Evolutionary conservation across 768 basidiomycete genomes (phyloP).

Genomic region (Pulveroboletus sp.): DNA sequence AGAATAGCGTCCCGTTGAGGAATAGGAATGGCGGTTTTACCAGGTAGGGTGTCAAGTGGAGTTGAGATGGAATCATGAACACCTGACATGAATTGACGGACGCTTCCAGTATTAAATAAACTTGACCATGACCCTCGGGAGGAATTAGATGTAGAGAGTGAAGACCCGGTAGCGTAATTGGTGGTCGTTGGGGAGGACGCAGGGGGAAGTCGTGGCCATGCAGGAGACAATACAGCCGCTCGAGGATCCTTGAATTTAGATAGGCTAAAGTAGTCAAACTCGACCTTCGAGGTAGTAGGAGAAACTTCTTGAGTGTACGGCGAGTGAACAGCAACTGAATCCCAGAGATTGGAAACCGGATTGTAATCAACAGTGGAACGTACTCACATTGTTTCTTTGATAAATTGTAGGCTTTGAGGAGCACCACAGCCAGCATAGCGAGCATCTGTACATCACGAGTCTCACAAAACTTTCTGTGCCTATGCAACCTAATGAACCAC

Average conservation of each 20-base stretch:
- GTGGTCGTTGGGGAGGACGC: conserved; percentile 37
- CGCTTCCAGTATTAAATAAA: conserved; percentile 59
- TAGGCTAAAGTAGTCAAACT: conserved; percentile 57
- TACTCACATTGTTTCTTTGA: conserved; percentile 15
- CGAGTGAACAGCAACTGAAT: conserved; percentile 3
- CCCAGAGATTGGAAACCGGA: neutral
- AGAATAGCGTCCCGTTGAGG: conserved; percentile 18
- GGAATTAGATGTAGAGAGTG: conserved; percentile 50
- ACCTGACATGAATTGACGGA: conserved; percentile 66
- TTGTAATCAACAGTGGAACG: neutral
- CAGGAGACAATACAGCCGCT: conserved; percentile 42
- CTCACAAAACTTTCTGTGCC: conserved; percentile 39
- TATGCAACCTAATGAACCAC: conserved; percentile 17
- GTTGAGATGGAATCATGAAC: conserved; percentile 48
- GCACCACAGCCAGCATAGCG: conserved; percentile 67
- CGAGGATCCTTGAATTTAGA: conserved; percentile 35
- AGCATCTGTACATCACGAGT: conserved; percentile 76
- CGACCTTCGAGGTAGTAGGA: conserved; percentile 22
- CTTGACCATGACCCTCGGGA: conserved; percentile 82
- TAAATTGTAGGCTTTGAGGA: conserved; percentile 44
- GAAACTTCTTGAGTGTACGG: conserved; percentile 18
- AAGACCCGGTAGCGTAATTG: conserved; percentile 34
- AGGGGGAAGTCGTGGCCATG: conserved; percentile 47
- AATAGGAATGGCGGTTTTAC: conserved; percentile 23
- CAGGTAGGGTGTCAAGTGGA: conserved; percentile 28